A percentile compares a stretch with the other conserved stretches of the same genome.
Conservation (phyloP, 345 rosid species). For the Eucalyptus shirleyi region DNA sequence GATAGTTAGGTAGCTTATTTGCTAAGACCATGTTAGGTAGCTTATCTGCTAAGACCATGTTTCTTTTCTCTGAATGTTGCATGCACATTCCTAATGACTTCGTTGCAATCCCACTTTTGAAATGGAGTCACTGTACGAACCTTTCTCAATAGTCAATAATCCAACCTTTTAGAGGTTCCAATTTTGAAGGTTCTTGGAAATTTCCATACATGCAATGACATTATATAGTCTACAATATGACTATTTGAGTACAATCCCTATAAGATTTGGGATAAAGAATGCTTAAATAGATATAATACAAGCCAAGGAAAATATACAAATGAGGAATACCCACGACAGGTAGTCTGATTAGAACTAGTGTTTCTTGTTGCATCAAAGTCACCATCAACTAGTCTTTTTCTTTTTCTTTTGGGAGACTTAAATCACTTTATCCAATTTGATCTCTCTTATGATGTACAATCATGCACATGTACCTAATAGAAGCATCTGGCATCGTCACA, state of each 20-base stretch:
- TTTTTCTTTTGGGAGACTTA: no score
- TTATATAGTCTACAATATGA: not conserved
- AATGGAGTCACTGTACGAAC: accelerated
- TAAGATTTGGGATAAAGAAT: not conserved
- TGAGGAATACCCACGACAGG: not conserved
- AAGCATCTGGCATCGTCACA: no score
- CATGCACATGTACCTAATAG: no score
- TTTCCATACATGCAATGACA: not conserved
- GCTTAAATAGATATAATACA: not conserved
- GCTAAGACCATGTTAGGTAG: no score
- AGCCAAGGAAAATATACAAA: not conserved
- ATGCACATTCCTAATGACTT: not conserved
- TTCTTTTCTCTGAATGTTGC: no score
- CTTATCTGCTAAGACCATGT: not conserved
- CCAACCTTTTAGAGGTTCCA: not conserved
- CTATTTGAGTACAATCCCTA: not conserved
- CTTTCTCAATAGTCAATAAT: no score
- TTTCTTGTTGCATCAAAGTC: no score
- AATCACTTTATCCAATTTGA: no score
- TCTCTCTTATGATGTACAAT: no score
- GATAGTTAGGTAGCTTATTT: not conserved
- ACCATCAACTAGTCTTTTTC: no score
- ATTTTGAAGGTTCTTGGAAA: not conserved
- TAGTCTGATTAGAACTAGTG: no score
- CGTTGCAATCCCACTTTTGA: not conserved